phyloP scores from a whole-genome alignment of 495 filamentous ascomycete genomes.

The Penicillium flavigenum region DNA sequence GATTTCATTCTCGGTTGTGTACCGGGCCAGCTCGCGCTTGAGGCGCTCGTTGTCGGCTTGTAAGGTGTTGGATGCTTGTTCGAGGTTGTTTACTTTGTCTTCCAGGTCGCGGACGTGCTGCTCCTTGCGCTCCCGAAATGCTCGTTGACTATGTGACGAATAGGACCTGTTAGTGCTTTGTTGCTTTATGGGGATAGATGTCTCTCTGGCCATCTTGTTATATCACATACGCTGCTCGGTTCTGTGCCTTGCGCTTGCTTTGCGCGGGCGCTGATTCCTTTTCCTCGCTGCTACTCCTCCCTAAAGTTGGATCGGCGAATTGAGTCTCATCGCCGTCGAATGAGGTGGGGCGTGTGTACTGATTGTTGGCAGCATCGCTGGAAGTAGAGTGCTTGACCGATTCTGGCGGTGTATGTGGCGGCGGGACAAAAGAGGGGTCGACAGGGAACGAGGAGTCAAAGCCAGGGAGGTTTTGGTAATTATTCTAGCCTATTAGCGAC shows the following conservation, averaged over 20 bases:
- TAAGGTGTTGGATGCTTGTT: conserved; percentile 54
- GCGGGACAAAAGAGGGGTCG: conserved; percentile 35
- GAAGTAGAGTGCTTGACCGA: conserved; percentile 44
- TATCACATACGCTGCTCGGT: conserved; percentile 84
- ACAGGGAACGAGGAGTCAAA: conserved; percentile 42
- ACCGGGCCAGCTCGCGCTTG: conserved; percentile 75
- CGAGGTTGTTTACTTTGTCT: conserved; percentile 73
- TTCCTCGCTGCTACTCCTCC: conserved; percentile 58
- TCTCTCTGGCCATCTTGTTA: conserved; percentile 2
- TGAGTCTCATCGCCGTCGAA: conserved; percentile 39
- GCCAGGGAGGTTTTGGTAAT: conserved; percentile 37
- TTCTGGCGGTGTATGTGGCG: conserved; percentile 48
- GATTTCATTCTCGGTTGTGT: conserved; percentile 89
- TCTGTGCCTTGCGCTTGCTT: conserved; percentile 89
- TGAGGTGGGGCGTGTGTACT: conserved; percentile 24
- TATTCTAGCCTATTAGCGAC: conserved; percentile 15
- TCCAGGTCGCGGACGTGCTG: conserved; percentile 91
- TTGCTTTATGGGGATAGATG: background rate
- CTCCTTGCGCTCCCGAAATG: conserved; percentile 96
- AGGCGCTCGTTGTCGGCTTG: conserved; percentile 79
- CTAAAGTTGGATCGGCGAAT: conserved; percentile 24
- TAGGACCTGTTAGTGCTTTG: conserved; percentile 2
- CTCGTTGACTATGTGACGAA: conserved; percentile 67
- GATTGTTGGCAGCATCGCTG: conserved; percentile 28
- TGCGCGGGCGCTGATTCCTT: conserved; percentile 75